Evolutionary conservation across 2,329 filamentous ascomycete genomes (phyloP).

Genomic region (Immersiporthe knoxdaviesiana): DNA sequence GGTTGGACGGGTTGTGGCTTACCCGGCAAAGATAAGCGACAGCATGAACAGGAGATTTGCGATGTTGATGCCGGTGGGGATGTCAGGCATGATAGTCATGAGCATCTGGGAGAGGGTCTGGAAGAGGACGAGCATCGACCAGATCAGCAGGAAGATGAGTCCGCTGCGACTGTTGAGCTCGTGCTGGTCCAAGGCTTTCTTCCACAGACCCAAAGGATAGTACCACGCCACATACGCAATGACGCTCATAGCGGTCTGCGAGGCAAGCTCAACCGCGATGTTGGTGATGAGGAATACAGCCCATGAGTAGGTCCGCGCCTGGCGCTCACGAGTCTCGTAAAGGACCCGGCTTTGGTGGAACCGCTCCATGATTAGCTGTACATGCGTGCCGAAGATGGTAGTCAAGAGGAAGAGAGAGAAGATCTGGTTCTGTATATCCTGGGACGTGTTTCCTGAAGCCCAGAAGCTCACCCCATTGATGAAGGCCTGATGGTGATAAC

Average conservation of each 20-base stretch:
- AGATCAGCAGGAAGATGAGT: slow-evolving; percentile 67
- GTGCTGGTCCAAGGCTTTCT: slow-evolving; percentile 56
- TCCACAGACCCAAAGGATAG: slow-evolving; percentile 79
- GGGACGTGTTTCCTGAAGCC: slow-evolving; percentile 50
- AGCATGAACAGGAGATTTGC: not conserved
- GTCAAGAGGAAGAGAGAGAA: slow-evolving; percentile 84
- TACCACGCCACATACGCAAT: slow-evolving; percentile 83
- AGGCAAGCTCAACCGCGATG: slow-evolving; percentile 83
- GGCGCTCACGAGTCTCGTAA: slow-evolving; percentile 84
- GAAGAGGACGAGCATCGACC: slow-evolving; percentile 65
- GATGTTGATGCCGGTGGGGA: not conserved
- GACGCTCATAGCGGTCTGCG: slow-evolving; percentile 76
- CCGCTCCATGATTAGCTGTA: slow-evolving; percentile 78
- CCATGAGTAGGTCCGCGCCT: slow-evolving; percentile 85
- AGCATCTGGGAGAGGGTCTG: slow-evolving; percentile 35
- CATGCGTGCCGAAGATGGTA: slow-evolving; percentile 79
- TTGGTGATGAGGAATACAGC: slow-evolving; percentile 82
- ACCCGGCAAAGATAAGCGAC: slow-evolving; percentile 56
- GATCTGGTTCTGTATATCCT: slow-evolving; percentile 84
- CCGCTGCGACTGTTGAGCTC: slow-evolving; percentile 48
- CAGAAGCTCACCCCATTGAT: slow-evolving; percentile 1
- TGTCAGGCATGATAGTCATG: slow-evolving; percentile 33
- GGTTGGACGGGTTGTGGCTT: too few relatives aligned
- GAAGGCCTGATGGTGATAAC: slow-evolving; percentile 40
- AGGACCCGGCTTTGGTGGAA: slow-evolving; percentile 51